Percentiles rank a stretch among this genome's conserved stretches.
phyloP scores from a whole-genome alignment of 176 grass and related monocot species.

The Eremochloa ophiuroides region DNA sequence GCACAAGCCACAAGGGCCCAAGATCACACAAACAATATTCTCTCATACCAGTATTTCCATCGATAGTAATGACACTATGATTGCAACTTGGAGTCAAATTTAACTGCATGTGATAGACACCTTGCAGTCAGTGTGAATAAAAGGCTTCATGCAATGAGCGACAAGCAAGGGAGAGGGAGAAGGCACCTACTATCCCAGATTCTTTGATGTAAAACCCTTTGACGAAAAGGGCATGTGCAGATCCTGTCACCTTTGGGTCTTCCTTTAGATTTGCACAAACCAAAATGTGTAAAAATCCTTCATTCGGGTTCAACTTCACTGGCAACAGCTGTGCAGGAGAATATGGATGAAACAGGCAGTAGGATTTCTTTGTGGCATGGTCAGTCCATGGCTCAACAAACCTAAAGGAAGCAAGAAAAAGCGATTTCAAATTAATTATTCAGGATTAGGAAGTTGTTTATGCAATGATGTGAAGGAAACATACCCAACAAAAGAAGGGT shows the following conservation, averaged over 20 bases:
- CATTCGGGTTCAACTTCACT: slow-evolving; percentile 41
- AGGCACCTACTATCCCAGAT: slow-evolving; percentile 41
- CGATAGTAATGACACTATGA: slow-evolving; percentile 48
- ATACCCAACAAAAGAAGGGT: slow-evolving; percentile 87
- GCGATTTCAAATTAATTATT: background rate
- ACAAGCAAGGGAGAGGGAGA: background rate
- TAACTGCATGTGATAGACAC: slow-evolving; percentile 53
- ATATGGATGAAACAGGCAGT: slow-evolving; percentile 79
- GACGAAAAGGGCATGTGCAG: slow-evolving; percentile 58
- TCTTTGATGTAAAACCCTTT: slow-evolving; percentile 66
- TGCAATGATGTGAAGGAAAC: slow-evolving; percentile 10
- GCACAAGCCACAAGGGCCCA: background rate
- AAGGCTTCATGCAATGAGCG: background rate
- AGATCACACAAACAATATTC: slow-evolving; percentile 22
- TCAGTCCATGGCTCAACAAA: slow-evolving; percentile 74
- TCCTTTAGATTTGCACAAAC: slow-evolving; percentile 64
- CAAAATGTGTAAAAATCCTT: slow-evolving; percentile 51
- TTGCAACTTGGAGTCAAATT: slow-evolving; percentile 58
- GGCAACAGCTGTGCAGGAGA: slow-evolving; percentile 55
- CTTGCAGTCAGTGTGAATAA: slow-evolving; percentile 18
- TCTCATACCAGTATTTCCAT: slow-evolving; percentile 70
- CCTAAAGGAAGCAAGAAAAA: slow-evolving; percentile 29
- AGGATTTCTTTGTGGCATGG: slow-evolving; percentile 47
- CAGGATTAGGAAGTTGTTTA: background rate
- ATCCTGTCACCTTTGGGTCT: slow-evolving; percentile 59